Conservation (phyloP, 2,329 filamentous ascomycete genomes). For the Curvularia sp. region DNA sequence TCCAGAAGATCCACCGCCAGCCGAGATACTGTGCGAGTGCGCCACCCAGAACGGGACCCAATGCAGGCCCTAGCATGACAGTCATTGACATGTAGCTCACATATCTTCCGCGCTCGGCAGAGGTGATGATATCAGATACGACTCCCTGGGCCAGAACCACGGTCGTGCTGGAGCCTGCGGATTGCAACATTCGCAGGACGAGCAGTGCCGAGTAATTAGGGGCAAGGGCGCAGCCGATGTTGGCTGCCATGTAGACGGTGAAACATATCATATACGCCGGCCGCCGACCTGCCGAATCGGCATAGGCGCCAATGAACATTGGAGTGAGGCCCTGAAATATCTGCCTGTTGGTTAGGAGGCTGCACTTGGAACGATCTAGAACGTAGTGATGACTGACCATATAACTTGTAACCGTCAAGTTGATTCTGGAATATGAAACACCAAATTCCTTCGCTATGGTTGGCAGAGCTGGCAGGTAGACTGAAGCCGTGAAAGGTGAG, state of each 20-base stretch:
- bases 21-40: background rate
- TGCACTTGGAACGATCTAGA: background rate
- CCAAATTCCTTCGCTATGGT: background rate
- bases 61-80: background rate
- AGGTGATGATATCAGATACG: background rate
- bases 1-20: slow-evolving; percentile 5
- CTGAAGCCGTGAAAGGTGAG: background rate
- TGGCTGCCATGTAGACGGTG: background rate
- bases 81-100: slow-evolving; percentile 1
- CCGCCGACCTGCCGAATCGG: slow-evolving; percentile 3
- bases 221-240: background rate
- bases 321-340: slow-evolving; percentile 2
- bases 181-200: background rate
- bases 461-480: background rate
- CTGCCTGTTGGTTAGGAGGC: background rate
- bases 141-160: background rate
- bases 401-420: background rate
- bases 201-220: background rate
- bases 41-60: slow-evolving; percentile 5
- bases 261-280: slow-evolving; percentile 4
- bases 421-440: background rate
- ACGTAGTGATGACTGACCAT: background rate
- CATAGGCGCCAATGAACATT: slow-evolving; percentile 1
- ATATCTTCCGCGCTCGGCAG: background rate
- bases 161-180: background rate